Percentiles rank a stretch among this genome's conserved stretches.
Evolutionary conservation across 129 eudicot genomes (phyloP).

Genomic region (Scalesia atractyloides): DNA sequence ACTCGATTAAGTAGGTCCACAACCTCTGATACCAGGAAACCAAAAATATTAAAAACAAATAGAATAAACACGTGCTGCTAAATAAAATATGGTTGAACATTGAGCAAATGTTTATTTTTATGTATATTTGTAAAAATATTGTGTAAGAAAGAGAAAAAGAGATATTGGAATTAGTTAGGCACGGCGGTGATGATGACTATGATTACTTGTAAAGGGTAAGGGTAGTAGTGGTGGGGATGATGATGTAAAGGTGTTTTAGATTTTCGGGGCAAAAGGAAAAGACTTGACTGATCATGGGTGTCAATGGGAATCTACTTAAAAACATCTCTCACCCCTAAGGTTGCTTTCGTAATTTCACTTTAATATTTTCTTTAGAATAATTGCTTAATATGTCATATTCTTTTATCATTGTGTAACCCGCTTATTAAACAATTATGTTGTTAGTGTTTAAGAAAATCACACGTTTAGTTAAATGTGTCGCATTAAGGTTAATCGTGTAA

Average conservation of each 20-base stretch:
- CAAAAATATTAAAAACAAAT: too few species aligned
- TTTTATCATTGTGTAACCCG: neutral
- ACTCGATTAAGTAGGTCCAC: too few species aligned
- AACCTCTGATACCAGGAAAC: too few species aligned
- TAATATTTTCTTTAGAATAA: neutral
- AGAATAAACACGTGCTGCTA: too few species aligned
- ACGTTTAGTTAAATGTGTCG: too few species aligned
- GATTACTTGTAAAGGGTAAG: slow-evolving; percentile 18
- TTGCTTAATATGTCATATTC: neutral
- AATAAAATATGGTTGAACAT: too few species aligned
- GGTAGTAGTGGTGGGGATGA: slow-evolving; percentile 22
- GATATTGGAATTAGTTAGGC: slow-evolving; percentile 41
- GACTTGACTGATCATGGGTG: slow-evolving; percentile 26
- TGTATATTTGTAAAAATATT: neutral
- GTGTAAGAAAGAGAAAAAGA: neutral
- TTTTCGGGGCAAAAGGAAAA: slow-evolving; percentile 35
- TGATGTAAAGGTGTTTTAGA: slow-evolving; percentile 42
- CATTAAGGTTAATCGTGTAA: too few species aligned
- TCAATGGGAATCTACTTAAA: slow-evolving; percentile 17
- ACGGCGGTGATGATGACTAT: slow-evolving; percentile 36
- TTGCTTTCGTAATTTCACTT: neutral
- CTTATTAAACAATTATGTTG: too few species aligned
- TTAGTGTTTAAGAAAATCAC: too few species aligned
- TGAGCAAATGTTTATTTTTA: too few species aligned
- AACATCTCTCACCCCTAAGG: neutral